These are phyloP conservation scores for Priceomyces carsonii DNA, from an alignment of 805 yeast species.

Conservation along the genomic window DNA sequence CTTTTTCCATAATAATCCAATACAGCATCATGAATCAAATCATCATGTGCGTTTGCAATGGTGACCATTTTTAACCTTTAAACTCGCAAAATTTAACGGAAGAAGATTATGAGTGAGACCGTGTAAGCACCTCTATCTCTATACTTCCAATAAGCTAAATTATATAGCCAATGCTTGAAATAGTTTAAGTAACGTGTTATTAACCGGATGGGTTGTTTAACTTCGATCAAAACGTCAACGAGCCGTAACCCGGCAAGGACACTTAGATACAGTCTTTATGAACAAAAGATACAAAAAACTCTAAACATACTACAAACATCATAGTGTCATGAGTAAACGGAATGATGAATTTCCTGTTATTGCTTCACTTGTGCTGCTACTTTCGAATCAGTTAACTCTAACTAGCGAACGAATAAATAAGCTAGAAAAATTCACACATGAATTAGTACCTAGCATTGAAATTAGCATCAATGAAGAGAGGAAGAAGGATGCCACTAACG, in stretches of 20 bases:
- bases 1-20: constrained; percentile 96
- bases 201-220: no score
- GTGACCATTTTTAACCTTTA: constrained; percentile 56
- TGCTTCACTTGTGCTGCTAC: constrained; percentile 16
- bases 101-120: no score
- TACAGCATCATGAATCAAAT: constrained; percentile 93
- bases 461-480: background rate
- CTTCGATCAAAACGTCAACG: background rate
- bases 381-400: constrained; percentile 18
- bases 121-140: no score
- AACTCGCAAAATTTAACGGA: constrained; percentile 1
- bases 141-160: no score
- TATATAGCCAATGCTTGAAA: no score
- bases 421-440: constrained; percentile 18
- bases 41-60: constrained; percentile 88
- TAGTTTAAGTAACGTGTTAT: no score
- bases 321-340: constrained; percentile 16
- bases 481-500: background rate
- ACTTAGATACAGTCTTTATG: background rate
- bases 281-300: background rate
- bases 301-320: background rate
- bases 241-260: constrained; percentile 3
- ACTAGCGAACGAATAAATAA: constrained; percentile 18
- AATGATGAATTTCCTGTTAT: constrained; percentile 20
- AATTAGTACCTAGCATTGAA: constrained; percentile 18